phyloP scores from a whole-genome alignment of 495 filamentous ascomycete species.

The Penicillium diatomitis region DNA sequence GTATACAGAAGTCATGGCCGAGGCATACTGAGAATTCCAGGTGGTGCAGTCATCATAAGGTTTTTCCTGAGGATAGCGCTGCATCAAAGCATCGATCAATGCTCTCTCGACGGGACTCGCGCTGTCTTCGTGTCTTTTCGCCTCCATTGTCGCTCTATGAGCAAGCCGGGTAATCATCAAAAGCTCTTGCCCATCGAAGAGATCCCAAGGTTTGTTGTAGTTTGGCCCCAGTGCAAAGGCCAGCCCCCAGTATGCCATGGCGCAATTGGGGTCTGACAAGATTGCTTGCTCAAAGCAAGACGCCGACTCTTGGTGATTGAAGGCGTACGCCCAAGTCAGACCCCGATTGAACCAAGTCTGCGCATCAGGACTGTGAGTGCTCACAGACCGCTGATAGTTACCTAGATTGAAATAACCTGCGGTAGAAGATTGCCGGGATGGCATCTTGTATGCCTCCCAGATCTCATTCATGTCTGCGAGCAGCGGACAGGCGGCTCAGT shows the following conservation, averaged over 20 bases:
- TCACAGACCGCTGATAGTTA: conserved; percentile 38
- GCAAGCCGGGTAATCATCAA: conserved; percentile 34
- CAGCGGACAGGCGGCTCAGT: too few relatives aligned
- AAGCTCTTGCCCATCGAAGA: conserved; percentile 53
- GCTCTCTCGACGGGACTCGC: conserved; percentile 42
- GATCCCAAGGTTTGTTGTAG: conserved; percentile 65
- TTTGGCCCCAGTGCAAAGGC: conserved; percentile 59
- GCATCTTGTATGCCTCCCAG: conserved; percentile 6
- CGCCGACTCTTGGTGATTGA: conserved; percentile 56
- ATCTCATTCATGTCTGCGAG: not conserved
- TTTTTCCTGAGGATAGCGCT: conserved; percentile 42
- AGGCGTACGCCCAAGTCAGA: conserved; percentile 54
- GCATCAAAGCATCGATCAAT: conserved; percentile 46
- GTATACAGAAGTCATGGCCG: conserved; percentile 52
- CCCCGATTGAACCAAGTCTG: conserved; percentile 55
- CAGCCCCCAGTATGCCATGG: conserved; percentile 60
- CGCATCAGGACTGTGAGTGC: conserved; percentile 30
- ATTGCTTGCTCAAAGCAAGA: conserved; percentile 53
- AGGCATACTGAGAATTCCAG: conserved; percentile 50
- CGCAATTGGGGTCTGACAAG: conserved; percentile 40
- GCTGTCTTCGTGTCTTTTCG: conserved; percentile 20
- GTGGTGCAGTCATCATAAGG: conserved; percentile 33
- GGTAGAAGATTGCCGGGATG: not conserved
- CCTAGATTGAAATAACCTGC: conserved; percentile 49
- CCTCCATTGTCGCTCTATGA: conserved; percentile 33